Evolutionary conservation across 1,284 basidiomycete species (phyloP).

Genomic region (Phlebopus sp.): DNA sequence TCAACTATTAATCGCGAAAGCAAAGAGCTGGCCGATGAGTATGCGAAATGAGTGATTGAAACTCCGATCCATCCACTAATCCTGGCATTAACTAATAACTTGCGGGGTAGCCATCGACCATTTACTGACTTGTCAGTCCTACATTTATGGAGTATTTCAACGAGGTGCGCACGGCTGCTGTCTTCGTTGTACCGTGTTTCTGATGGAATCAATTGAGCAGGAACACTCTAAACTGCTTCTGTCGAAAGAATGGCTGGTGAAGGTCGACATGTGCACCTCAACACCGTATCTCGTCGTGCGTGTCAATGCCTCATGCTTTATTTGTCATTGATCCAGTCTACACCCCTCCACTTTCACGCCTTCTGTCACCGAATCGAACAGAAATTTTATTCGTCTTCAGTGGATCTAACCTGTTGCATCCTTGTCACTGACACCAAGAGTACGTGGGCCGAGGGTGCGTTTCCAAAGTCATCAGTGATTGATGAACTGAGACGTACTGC

Average conservation of each 20-base stretch:
- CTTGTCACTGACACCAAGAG: constrained; percentile 70
- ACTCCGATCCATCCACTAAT: constrained; percentile 6
- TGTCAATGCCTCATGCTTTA: constrained; percentile 17
- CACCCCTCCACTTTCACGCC: constrained; percentile 1
- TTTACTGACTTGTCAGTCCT: no score
- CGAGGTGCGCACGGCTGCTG: constrained; percentile 37
- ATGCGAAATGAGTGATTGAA: constrained; percentile 3
- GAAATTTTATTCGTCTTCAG: constrained; percentile 60
- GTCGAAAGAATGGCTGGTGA: constrained; percentile 69
- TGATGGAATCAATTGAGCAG: constrained; percentile 33
- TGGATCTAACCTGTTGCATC: constrained; percentile 55
- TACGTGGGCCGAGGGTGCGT: constrained; percentile 72
- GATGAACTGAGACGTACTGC: constrained; percentile 16
- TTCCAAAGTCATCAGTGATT: constrained; percentile 18
- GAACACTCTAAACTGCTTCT: constrained; percentile 54
- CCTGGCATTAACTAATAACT: no score
- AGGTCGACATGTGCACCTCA: constrained; percentile 54
- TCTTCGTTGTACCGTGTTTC: constrained; percentile 1
- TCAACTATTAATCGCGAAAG: not conserved
- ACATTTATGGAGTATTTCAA: constrained; percentile 51
- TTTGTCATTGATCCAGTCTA: constrained; percentile 11
- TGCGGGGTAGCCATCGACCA: no score
- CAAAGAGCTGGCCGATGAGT: no score
- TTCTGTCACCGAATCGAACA: constrained; percentile 27
- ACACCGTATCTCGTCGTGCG: constrained; percentile 69